Evolutionary conservation across 2,329 filamentous ascomycete genomes (phyloP).

Genomic region (Ophiostoma ulmi): DNA sequence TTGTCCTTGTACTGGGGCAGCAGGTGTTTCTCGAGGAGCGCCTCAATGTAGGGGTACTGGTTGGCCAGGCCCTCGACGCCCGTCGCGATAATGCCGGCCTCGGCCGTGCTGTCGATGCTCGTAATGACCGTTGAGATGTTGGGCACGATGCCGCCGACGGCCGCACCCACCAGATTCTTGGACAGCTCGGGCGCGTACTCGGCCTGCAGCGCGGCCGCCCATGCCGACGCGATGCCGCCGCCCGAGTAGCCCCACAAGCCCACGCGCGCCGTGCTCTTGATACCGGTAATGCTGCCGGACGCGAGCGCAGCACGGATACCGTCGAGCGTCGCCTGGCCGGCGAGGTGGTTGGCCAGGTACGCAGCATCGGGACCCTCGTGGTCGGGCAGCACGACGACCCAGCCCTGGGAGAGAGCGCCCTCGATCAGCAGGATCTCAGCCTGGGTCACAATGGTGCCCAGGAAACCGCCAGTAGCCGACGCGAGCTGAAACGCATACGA

Average conservation of each 20-base stretch:
- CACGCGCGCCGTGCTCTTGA: conserved; percentile 33
- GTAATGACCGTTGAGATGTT: conserved; percentile 39
- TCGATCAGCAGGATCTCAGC: conserved; percentile 30
- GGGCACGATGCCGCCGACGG: conserved; percentile 42
- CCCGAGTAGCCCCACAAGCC: conserved; percentile 51
- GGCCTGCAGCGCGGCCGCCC: conserved; percentile 43
- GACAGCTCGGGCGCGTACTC: conserved; percentile 45
- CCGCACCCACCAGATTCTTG: conserved; percentile 29
- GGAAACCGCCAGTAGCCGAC: background rate
- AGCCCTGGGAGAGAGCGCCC: conserved; percentile 38
- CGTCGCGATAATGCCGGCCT: conserved; percentile 30
- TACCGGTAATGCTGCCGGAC: conserved; percentile 26
- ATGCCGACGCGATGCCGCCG: conserved; percentile 43
- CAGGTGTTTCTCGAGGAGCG: conserved; percentile 4
- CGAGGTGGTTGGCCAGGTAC: conserved; percentile 39
- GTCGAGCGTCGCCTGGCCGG: conserved; percentile 37
- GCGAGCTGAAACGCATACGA: conserved; percentile 33
- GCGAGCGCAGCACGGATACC: conserved; percentile 14
- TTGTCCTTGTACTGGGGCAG: conserved; percentile 29
- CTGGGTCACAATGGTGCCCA: conserved; percentile 26
- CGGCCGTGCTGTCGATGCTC: conserved; percentile 33
- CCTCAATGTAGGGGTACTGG: conserved; percentile 15
- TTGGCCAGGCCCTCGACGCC: conserved; percentile 26
- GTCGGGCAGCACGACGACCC: conserved; percentile 43
- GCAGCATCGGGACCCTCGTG: conserved; percentile 40